Base-by-base conservation (phyloP, 2,329 filamentous ascomycete species). In the Fusarium sp. region DNA sequence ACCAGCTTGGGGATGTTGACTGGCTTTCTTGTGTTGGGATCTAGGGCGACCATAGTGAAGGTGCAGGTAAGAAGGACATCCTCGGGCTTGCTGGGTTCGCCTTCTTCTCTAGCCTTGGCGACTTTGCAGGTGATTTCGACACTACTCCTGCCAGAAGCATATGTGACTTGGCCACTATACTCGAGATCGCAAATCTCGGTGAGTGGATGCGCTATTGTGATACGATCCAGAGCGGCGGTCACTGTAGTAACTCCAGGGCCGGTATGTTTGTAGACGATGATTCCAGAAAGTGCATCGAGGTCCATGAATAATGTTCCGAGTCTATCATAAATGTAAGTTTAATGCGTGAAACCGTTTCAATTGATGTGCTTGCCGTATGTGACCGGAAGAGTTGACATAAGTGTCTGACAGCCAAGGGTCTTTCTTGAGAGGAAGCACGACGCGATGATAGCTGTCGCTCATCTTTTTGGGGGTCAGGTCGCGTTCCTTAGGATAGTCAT, bases 121-220 rank as follows among this genome's bases (percentile, higher is more conserved):
- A 94, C 92, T 79, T 93, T 91, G 73, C 93, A 88, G 0, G 92
- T 93, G 13, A 94, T 90, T 75, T 94, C 92, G 81, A 94, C 89
- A 78, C 91, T 93, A 67, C 90, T 93, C 64, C 92, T 83, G 1
- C 93, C 92, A 2, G 92, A 92, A 0, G 92, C 92, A 79, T 94
- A 94, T 0, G 92, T 86, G 13, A 86, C 85, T 66, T 85, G 84
- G 7, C 86, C 86, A 47, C 91, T 93, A 43, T 94, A 88, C 77
- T 95, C 91, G 15, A 95, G 88, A 80, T 95, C 93, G 73, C 92
- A 94, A 60, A 95, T 94, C 77, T 94, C 92, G 42, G 89, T 92
- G 30, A 95, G 84, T 1, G 92, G 92, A 67, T 93, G 89, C 53
- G 93, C 88, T 74, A 95, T 85, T 12, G 83, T 86, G 77, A 88